phyloP scores from a whole-genome alignment of 2,329 filamentous ascomycete genomes.

The Coleophoma eucalyptorum region DNA sequence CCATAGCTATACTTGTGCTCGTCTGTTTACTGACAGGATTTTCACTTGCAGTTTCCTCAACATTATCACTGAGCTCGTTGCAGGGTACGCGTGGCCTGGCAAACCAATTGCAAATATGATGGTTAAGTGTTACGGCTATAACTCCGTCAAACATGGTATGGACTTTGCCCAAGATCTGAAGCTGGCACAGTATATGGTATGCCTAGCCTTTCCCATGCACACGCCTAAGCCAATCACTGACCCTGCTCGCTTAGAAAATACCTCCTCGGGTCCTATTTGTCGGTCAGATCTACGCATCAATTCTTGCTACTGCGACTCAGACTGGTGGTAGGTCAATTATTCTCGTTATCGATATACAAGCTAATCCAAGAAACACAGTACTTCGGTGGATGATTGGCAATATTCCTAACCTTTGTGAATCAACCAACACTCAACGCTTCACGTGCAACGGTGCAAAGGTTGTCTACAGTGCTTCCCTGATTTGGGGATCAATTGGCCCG shows the following conservation, averaged over 20 bases:
- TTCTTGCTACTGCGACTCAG: slow-evolving; percentile 28
- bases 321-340: slow-evolving; percentile 22
- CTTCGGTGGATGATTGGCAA: slow-evolving; percentile 25
- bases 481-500: slow-evolving; percentile 71
- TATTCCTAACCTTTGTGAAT: slow-evolving; percentile 23
- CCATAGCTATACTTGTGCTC: background rate
- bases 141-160: slow-evolving; percentile 46
- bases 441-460: slow-evolving; percentile 45
- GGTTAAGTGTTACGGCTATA: slow-evolving; percentile 71
- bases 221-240: background rate
- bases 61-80: slow-evolving; percentile 68
- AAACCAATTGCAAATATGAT: slow-evolving; percentile 71
- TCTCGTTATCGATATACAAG: background rate
- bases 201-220: background rate
- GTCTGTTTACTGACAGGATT: background rate
- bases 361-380: slow-evolving; percentile 2
- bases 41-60: slow-evolving; percentile 46
- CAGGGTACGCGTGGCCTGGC: slow-evolving; percentile 65
- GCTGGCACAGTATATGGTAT: slow-evolving; percentile 62
- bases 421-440: slow-evolving; percentile 44
- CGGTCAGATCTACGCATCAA: slow-evolving; percentile 29
- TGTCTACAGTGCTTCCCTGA: slow-evolving; percentile 63
- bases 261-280: slow-evolving; percentile 25
- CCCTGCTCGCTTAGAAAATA: slow-evolving; percentile 5
- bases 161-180: slow-evolving; percentile 33